Conservation (phyloP, 2,329 filamentous ascomycete species). For the Emergomyces orientalis region DNA sequence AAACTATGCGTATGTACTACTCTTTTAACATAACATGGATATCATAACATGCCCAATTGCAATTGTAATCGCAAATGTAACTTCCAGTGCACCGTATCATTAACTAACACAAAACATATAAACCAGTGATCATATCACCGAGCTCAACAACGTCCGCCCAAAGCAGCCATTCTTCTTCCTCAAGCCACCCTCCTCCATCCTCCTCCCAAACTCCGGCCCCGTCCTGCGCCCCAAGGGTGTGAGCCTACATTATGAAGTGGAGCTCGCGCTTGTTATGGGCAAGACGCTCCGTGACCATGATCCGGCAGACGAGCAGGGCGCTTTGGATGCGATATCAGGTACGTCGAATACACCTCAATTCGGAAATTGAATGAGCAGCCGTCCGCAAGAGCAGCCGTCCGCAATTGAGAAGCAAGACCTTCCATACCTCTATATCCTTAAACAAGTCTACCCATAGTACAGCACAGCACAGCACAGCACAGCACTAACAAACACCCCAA, state of each 20-base stretch:
- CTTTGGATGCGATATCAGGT: constrained; percentile 75
- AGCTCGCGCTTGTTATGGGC: constrained; percentile 82
- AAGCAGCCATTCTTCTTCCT: constrained; percentile 99
- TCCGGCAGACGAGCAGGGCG: constrained; percentile 62
- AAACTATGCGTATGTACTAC: constrained; percentile 79
- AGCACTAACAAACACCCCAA: constrained; percentile 11
- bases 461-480: background rate
- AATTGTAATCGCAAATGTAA: background rate
- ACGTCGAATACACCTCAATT: background rate
- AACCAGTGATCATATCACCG: constrained; percentile 76
- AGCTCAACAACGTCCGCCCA: constrained; percentile 76
- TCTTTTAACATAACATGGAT: background rate
- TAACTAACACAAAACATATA: background rate
- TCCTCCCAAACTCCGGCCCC: constrained; percentile 58
- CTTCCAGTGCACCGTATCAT: background rate
- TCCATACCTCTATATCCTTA: background rate
- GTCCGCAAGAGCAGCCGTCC: background rate
- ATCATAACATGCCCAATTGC: background rate
- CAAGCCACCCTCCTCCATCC: constrained; percentile 78
- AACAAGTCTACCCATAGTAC: background rate
- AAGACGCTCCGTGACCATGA: constrained; percentile 68
- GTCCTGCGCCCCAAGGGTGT: constrained; percentile 75
- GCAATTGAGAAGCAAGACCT: background rate
- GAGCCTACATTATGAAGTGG: constrained; percentile 87
- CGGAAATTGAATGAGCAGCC: background rate